Evolutionary conservation across 805 yeast species (phyloP), one percentile per base, ranked within the genome.

Genomic region (Saccharomycopsis selenospora): DNA sequence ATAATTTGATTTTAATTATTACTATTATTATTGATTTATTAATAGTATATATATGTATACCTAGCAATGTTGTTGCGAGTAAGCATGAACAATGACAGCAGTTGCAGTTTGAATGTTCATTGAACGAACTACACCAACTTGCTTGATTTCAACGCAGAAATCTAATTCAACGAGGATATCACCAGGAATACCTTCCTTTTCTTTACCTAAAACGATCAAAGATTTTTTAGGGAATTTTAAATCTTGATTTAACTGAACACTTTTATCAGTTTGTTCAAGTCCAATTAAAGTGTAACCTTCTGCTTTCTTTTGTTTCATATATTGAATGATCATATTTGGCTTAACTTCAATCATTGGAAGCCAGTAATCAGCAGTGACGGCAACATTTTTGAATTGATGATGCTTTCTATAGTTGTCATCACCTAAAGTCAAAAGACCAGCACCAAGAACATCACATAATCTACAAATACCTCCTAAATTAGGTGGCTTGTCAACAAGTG

Each of bases 101-200:
- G 97, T 82, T 1, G 97, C 98, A 0, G 97, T 90, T 66, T 90
- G 98, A 53, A 90, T 90, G 60, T 90, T 90, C 98, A 90, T 90
- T 1, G 96, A 89, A 56, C 98, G 73, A 36, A 91, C 80, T 14
- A 90, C 89, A 13, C 98, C 98, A 36, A 79, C 82, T 61, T 90
- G 98, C 60, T 88, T 86, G 57, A 90, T 90, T 59, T 90, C 96
- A 36, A 91, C 79, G 61, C 96, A 90, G 56, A 81, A 69, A 60
- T 90, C 97, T 27, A 91, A 68, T 59, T 85, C 91, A 0, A 86
- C 82, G 47, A 90, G 67, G 24, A 90, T 66, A 36, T 82, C 82
- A 4, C 95, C 96, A 0, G 96, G 95, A 48, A 90, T 80, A 48
- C 98, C 98, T 61, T 86, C 95, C 50, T 84, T 80, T 61, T 90